Percentiles rank a stretch among this genome's conserved stretches.
These are phyloP conservation scores for Mycena rosella DNA, from an alignment of 768 basidiomycete genomes.

Conservation along the genomic window DNA sequence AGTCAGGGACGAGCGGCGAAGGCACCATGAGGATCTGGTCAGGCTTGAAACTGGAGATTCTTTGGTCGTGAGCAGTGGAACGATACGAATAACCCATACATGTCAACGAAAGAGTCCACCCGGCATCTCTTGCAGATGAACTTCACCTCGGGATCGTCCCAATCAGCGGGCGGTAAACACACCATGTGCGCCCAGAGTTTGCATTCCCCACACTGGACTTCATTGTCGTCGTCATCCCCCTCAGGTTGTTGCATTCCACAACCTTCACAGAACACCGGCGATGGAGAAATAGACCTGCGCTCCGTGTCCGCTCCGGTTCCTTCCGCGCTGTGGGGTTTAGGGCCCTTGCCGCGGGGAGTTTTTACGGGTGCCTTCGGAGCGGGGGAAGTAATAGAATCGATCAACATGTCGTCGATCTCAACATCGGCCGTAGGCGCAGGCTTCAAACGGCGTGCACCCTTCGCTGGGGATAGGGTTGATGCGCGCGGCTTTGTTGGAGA, in stretches of 20 bases:
- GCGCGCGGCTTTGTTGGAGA: too few relatives aligned
- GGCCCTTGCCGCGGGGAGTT: too few relatives aligned
- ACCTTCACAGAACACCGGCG: slow-evolving; percentile 11
- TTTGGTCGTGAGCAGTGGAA: too few relatives aligned
- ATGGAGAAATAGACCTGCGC: too few relatives aligned
- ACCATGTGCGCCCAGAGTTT: slow-evolving; percentile 11
- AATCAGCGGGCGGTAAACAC: neutral
- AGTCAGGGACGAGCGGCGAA: neutral
- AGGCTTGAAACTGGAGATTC: too few relatives aligned
- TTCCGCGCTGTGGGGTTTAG: too few relatives aligned
- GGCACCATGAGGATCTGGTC: neutral
- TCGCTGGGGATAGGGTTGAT: too few relatives aligned
- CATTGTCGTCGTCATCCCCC: slow-evolving; percentile 14
- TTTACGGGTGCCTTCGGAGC: too few relatives aligned
- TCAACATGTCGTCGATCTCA: neutral
- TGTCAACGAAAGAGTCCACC: neutral
- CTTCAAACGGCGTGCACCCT: too few relatives aligned
- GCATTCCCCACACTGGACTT: slow-evolving; percentile 21
- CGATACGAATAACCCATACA: neutral
- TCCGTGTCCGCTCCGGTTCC: too few relatives aligned
- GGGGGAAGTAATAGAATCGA: too few relatives aligned
- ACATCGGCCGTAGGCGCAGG: too few relatives aligned
- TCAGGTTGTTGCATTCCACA: slow-evolving; percentile 3
- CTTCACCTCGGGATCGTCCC: neutral
- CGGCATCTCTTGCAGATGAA: slow-evolving; percentile 8